Conservation (phyloP, 768 basidiomycete species). For the Podaxis rugospora region DNA sequence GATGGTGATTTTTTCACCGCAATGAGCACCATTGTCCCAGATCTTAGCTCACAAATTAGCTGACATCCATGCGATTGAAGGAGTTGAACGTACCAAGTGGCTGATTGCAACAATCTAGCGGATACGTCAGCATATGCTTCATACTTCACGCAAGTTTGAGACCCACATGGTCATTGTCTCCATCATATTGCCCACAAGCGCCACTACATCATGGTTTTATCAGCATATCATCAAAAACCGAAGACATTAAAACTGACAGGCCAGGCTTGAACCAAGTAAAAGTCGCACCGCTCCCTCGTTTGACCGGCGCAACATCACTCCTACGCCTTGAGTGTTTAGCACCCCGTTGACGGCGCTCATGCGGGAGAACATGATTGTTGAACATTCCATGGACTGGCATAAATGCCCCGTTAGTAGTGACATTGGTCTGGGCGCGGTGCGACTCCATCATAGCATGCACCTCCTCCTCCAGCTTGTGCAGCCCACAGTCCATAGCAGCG, state of each 20-base stretch:
- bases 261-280: constrained; percentile 25
- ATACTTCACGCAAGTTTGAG: neutral
- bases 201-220: constrained; percentile 25
- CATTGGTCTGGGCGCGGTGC: neutral
- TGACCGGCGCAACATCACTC: constrained; percentile 4
- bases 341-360: constrained; percentile 10
- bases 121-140: neutral
- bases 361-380: neutral
- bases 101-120: constrained; percentile 42
- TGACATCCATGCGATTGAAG: neutral
- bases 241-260: constrained; percentile 17
- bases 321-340: constrained; percentile 8
- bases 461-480: constrained; percentile 5
- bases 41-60: constrained; percentile 23
- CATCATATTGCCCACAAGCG: constrained; percentile 33
- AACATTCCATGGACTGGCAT: neutral
- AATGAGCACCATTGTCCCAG: constrained; percentile 36
- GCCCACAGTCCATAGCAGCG: neutral
- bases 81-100: constrained; percentile 24
- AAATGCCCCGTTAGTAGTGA: neutral
- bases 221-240: neutral
- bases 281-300: constrained; percentile 14
- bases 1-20: constrained; percentile 42
- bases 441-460: constrained; percentile 2
- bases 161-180: constrained; percentile 27